A percentile compares a stretch with the other conserved stretches of the same genome.
These are phyloP conservation scores for Fusarium azukiicola DNA, from an alignment of 2,329 filamentous ascomycete species.

Conservation along the genomic window DNA sequence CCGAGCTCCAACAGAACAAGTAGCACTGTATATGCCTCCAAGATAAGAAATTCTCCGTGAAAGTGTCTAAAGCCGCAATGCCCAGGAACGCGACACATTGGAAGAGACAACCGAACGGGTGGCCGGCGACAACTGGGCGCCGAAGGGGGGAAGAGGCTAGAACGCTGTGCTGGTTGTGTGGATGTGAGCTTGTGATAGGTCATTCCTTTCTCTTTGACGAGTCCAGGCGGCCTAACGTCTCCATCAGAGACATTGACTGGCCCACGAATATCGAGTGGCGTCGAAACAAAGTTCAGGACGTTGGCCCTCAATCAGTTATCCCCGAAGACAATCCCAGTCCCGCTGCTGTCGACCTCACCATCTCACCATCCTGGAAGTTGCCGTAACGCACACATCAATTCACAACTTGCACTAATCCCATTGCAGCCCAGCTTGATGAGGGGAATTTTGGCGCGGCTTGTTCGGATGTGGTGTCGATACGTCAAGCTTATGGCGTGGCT, in stretches of 20 bases:
- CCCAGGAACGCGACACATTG: background rate
- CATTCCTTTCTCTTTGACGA: background rate
- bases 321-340: background rate
- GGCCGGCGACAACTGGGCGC: background rate
- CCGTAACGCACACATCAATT: background rate
- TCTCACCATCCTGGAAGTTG: background rate
- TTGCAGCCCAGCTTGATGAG: too few relatives aligned
- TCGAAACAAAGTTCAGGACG: too few relatives aligned
- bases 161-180: background rate
- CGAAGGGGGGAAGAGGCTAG: background rate
- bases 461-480: background rate
- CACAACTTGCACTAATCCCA: too few relatives aligned
- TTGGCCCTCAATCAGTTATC: too few relatives aligned
- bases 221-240: too few relatives aligned
- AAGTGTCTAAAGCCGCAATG: background rate
- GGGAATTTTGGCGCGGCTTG: background rate
- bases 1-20: too few relatives aligned
- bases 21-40: too few relatives aligned
- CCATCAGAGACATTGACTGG: background rate
- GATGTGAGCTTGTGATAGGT: background rate
- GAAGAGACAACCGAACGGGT: background rate
- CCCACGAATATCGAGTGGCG: background rate
- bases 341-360: background rate
- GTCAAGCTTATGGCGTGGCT: constrained; percentile 15
- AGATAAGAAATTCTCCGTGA: background rate